These are phyloP conservation scores for Epichloe festucae DNA, from an alignment of 2,329 filamentous ascomycete genomes.

Conservation along the genomic window DNA sequence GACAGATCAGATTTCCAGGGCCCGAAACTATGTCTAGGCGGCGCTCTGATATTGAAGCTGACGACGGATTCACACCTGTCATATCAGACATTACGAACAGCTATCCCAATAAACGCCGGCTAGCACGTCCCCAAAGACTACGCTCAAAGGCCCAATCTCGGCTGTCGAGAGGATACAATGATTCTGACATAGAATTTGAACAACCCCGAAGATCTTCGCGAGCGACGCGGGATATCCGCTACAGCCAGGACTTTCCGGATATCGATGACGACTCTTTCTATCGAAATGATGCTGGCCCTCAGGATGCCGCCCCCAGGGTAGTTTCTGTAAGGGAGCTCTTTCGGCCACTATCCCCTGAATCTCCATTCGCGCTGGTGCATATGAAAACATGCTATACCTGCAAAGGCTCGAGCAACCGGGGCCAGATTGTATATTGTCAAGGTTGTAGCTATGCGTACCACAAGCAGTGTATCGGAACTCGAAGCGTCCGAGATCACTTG, in stretches of 20 bases:
- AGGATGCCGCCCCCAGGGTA: conserved; percentile 37
- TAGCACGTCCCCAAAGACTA: conserved; percentile 12
- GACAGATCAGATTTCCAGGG: background rate
- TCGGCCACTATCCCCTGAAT: conserved; percentile 42
- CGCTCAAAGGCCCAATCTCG: conserved; percentile 8
- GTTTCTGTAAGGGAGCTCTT: conserved; percentile 64
- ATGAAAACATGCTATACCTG: conserved; percentile 62
- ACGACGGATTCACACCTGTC: conserved; percentile 20
- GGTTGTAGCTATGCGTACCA: conserved; percentile 81
- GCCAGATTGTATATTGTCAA: conserved; percentile 73
- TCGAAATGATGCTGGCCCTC: conserved; percentile 31
- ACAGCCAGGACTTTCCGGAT: conserved; percentile 38
- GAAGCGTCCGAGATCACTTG: conserved; percentile 67
- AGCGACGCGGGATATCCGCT: conserved; percentile 28
- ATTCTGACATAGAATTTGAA: conserved; percentile 41
- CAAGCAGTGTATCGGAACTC: conserved; percentile 64
- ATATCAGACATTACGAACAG: conserved; percentile 22
- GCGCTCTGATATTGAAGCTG: conserved; percentile 19
- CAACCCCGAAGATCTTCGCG: conserved; percentile 35
- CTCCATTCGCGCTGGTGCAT: conserved; percentile 60
- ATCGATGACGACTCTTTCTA: conserved; percentile 47
- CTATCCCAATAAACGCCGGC: conserved; percentile 10
- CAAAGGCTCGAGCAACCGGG: conserved; percentile 30
- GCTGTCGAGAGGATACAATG: conserved; percentile 14
- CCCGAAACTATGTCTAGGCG: background rate